Conservation (phyloP, 2,329 filamentous ascomycete species). For the Tolypocladium nubicola region DNA sequence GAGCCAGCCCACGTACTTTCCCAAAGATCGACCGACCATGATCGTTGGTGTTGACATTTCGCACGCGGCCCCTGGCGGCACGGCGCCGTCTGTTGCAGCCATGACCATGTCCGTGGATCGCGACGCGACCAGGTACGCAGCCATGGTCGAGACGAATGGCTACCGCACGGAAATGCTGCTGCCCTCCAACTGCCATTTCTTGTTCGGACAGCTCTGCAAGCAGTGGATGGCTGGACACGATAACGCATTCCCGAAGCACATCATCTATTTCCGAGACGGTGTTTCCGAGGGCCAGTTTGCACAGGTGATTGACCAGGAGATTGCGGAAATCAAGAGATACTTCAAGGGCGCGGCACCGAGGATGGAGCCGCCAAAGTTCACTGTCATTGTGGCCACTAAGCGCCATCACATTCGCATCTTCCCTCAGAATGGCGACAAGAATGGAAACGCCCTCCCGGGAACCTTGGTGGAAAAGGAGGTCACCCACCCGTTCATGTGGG, state of each 20-base stretch:
- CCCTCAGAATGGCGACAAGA: slow-evolving; percentile 60
- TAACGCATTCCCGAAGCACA: slow-evolving; percentile 44
- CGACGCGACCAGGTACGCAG: slow-evolving; percentile 64
- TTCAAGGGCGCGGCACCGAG: slow-evolving; percentile 31
- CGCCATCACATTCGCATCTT: slow-evolving; percentile 93
- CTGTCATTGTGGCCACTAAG: slow-evolving; percentile 83
- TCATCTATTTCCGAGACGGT: slow-evolving; percentile 91
- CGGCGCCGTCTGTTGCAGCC: slow-evolving; percentile 68
- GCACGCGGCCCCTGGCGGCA: slow-evolving; percentile 61
- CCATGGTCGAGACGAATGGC: slow-evolving; percentile 74
- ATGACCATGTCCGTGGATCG: slow-evolving; percentile 74
- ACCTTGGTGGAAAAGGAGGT: slow-evolving; percentile 81
- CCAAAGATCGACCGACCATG: slow-evolving; percentile 50
- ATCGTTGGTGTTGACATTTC: slow-evolving; percentile 89
- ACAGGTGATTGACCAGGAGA: slow-evolving; percentile 70
- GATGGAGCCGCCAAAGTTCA: slow-evolving; percentile 51
- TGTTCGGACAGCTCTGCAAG: slow-evolving; percentile 53
- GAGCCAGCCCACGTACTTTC: slow-evolving; percentile 20
- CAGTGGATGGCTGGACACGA: slow-evolving; percentile 53
- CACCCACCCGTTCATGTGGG: slow-evolving; percentile 84
- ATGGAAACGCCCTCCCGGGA: slow-evolving; percentile 75
- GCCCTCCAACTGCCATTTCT: slow-evolving; percentile 50
- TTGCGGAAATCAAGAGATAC: slow-evolving; percentile 55
- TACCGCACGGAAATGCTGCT: slow-evolving; percentile 71
- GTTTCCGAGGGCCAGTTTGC: slow-evolving; percentile 80